Conservation (phyloP, 2,329 filamentous ascomycete species). For the Pleurostoma richardsiae region DNA sequence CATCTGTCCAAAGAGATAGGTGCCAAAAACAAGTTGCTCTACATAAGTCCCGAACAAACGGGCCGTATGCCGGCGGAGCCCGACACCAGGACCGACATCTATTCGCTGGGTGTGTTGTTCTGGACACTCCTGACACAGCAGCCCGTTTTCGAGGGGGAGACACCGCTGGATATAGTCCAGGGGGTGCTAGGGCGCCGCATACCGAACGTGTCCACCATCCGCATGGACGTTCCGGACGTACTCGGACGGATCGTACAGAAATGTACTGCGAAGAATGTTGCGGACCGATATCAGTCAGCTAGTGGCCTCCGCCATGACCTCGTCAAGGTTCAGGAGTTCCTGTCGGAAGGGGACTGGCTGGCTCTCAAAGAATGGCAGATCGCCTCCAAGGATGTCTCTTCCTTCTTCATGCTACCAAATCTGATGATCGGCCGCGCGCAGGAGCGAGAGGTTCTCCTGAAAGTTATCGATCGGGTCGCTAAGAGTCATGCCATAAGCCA, state of each 20-base stretch:
- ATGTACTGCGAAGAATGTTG: constrained; percentile 84
- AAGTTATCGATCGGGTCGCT: constrained; percentile 72
- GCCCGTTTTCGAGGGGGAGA: constrained; percentile 73
- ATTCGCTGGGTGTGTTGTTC: constrained; percentile 83
- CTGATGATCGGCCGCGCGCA: constrained; percentile 74
- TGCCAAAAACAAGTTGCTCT: constrained; percentile 83
- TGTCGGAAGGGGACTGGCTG: constrained; percentile 68
- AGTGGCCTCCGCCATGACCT: constrained; percentile 83
- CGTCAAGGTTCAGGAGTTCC: constrained; percentile 64
- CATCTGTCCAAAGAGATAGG: constrained; percentile 76
- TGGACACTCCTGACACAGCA: constrained; percentile 80
- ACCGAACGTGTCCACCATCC: constrained; percentile 67
- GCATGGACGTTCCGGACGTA: constrained; percentile 79
- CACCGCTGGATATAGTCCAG: constrained; percentile 86
- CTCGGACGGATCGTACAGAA: constrained; percentile 81
- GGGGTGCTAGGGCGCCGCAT: constrained; percentile 78
- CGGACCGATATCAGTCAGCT: constrained; percentile 84
- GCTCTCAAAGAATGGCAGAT: constrained; percentile 71
- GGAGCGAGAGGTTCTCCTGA: constrained; percentile 66
- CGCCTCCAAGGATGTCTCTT: constrained; percentile 81
- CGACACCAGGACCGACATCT: constrained; percentile 88
- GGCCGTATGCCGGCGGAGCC: constrained; percentile 89
- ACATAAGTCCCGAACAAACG: constrained; percentile 92
- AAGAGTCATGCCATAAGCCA: constrained; percentile 52
- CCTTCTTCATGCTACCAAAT: constrained; percentile 82